Base-by-base conservation (phyloP, 371 early-diverging fungal species). In the Quaeritorhiza haematococci region DNA sequence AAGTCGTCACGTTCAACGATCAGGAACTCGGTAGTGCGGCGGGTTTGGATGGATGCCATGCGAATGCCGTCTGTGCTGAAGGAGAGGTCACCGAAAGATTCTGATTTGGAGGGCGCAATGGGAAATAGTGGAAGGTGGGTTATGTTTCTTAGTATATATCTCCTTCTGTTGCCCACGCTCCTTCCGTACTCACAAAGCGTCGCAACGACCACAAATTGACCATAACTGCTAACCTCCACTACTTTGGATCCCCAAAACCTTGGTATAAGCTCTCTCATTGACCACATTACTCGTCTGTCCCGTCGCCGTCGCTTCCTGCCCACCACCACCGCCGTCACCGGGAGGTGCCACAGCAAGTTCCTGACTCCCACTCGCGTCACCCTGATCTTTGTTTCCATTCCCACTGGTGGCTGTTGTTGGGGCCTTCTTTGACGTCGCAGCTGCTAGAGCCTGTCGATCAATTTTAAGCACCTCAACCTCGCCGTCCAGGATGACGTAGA, bases 401-500 rank as follows among this genome's bases (percentile, higher is more conserved):
- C n/a, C n/a, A n/a, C 23, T 34, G 17, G n/a, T n/a, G 24, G 46
- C 30, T 28, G 52, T 41, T 17, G 50, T 32, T 13, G 38, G 33
- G 1, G 7, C 33, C 52, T 23, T 29, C 33, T 28, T 15, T 50
- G 28, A 33, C 29, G 17, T 41, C 28, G 58, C 58, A 21, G 44
- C n/a, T 33, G 58, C 58, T 13, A 50, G 13, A 3, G 52, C 27
- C 33, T 58, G 50, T 8, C 58, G 60, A 49, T 69, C 63, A 42
- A 65, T 54, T 19, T 56, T 49, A 33, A 58, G 59, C 17, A 64
- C 54, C 52, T 69, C 69, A 15, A 69, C 53, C 32, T 69, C 69
- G 15, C 69, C 69, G 38, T 69, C 69, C 7, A 69, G 59, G 23
- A 69, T 55, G 24, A 69, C 50, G 35, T 69, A 69, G 46, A 64